phyloP scores from a whole-genome alignment of 768 basidiomycete species.

The Mycena chlorophos region DNA sequence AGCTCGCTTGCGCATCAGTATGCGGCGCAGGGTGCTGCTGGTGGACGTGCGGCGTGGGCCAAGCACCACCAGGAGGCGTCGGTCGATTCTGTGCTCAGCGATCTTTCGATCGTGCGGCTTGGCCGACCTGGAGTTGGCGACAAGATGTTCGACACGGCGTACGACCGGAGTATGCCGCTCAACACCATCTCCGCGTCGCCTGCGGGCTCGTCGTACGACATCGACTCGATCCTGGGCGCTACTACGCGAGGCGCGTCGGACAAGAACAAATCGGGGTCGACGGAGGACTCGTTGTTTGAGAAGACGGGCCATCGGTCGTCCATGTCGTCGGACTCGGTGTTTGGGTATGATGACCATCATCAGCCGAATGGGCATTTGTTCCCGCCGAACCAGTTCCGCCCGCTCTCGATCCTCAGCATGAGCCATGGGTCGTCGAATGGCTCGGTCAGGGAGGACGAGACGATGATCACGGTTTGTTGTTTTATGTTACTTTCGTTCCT shows the following conservation, averaged over 20 bases:
- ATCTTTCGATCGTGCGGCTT: conserved; percentile 56
- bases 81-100: conserved; percentile 65
- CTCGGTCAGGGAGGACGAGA: conserved; percentile 68
- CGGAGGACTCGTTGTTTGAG: conserved; percentile 62
- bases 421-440: conserved; percentile 40
- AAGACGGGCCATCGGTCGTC: conserved; percentile 56
- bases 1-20: conserved; percentile 61
- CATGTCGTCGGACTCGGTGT: conserved; percentile 59
- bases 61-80: conserved; percentile 58
- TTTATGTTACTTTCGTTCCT: neutral
- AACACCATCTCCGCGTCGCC: conserved; percentile 69
- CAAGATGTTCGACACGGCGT: conserved; percentile 76
- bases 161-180: conserved; percentile 54
- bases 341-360: conserved; percentile 50
- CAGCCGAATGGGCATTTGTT: conserved; percentile 36
- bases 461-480: conserved; percentile 71
- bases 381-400: conserved; percentile 57
- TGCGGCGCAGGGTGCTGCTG: conserved; percentile 51
- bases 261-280: conserved; percentile 25
- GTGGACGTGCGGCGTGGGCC: conserved; percentile 60
- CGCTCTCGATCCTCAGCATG: conserved; percentile 63
- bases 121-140: conserved; percentile 78
- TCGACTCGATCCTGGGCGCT: conserved; percentile 69
- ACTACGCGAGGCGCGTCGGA: conserved; percentile 26
- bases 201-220: conserved; percentile 50